phyloP scores from a whole-genome alignment of 305 asterid species.

The Ajuga reptans region DNA sequence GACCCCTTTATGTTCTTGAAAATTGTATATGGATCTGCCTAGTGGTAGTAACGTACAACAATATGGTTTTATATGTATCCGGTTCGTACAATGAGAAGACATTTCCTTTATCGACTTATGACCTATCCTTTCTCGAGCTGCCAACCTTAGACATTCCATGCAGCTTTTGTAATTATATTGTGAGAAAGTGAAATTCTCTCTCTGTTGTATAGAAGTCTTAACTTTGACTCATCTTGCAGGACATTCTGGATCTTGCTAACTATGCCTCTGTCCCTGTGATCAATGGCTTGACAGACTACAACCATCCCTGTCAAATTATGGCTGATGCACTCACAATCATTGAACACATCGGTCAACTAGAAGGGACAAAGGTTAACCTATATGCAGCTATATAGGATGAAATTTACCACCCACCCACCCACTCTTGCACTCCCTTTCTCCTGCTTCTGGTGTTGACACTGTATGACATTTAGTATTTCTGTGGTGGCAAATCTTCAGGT shows the following conservation, averaged over 20 bases:
- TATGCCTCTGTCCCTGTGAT: slow-evolving; percentile 80
- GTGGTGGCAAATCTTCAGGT: slow-evolving; percentile 44
- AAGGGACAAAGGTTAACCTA: slow-evolving; percentile 73
- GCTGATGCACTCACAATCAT: slow-evolving; percentile 96
- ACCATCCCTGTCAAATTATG: slow-evolving; percentile 97
- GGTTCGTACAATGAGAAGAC: not conserved
- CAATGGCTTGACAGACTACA: slow-evolving; percentile 85
- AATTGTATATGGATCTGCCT: not conserved
- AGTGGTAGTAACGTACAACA: not conserved
- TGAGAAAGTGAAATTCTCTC: no score
- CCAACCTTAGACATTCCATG: not conserved
- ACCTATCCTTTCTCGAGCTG: not conserved
- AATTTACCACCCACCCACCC: no score
- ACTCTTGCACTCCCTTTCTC: not conserved
- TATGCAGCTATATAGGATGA: not conserved
- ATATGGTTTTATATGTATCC: not conserved
- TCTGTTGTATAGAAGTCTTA: no score
- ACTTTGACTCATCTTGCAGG: slow-evolving; percentile 38
- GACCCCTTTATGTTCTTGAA: not conserved
- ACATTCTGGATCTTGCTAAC: slow-evolving; percentile 80
- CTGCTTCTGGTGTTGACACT: not conserved
- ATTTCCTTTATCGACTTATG: not conserved
- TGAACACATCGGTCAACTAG: slow-evolving; percentile 72
- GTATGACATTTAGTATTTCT: not conserved
- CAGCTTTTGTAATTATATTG: not conserved